Evolutionary conservation across 176 grass and related monocot genomes (phyloP), one percentile per base, ranked within the genome.

Genomic region (Olyra latifolia): DNA sequence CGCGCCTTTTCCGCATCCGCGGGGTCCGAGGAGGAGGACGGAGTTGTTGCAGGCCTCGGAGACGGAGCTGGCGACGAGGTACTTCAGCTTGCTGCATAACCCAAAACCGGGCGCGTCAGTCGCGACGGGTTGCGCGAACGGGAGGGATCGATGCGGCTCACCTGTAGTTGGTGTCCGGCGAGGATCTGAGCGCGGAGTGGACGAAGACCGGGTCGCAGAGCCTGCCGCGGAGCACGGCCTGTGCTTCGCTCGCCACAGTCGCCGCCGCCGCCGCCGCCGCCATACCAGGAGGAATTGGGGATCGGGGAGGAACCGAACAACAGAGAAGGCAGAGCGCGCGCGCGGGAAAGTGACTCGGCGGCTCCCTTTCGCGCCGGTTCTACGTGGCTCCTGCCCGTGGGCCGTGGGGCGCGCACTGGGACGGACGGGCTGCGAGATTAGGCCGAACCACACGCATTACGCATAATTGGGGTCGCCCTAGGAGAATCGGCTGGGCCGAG

Each of bases 21-120:
- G 85, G 44, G 89, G 89, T 11, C 92, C 92, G 0, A 92, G 86
- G 15, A 98, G 95, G 45, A 98, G 88, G 61, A 93, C 79, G 22
- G 91, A 88, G 44, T 94, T 94, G 73, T 94, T 94, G 88, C 90
- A 98, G 52, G 87, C 80, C 59, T 92, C 92, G 4, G 92, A 81
- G 58, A 98, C 76, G 66, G 92, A 93, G 81, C 88, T 93, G 64
- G 83, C 46, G 23, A 98, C 83, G 13, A 94, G 88, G 77, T 91
- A 89, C 88, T 91, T 94, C 44, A 98, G 68, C 81, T 94, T 91
- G 22, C 95, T 98, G 83, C 29, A 4, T 74, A 69, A 63, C 42
- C 6, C 50, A 70, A 42, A 49, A 85, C 38, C 47, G 42, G 17
- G 17, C 57, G 10, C 32, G 23, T 25, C 42, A 69, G 49, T 48